Base-by-base conservation (phyloP, 352 stramenopile species). In the Phytophthora palmivora region DNA sequence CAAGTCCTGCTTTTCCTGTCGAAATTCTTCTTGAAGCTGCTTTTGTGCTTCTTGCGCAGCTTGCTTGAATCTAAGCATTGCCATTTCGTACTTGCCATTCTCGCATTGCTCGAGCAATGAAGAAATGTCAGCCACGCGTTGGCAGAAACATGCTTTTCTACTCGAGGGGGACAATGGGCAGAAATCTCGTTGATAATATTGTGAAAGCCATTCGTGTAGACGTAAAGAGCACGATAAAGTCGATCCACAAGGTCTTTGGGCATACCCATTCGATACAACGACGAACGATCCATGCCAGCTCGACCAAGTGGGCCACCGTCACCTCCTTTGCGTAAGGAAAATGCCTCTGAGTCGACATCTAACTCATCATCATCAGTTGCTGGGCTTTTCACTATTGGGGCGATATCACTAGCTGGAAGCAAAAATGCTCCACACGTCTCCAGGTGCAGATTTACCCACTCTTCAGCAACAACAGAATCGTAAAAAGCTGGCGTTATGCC, bases 151-250 rank as follows among this genome's bases (percentile, higher is more conserved):
- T 94, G 85, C n/a, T 74, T 80, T 63, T 92, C 83, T 14, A 85
- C 72, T 1, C 51, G 67, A 4, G 82, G 72, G 8, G 85, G 85
- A 33, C 84, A 92, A 32, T 88, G 85, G 9, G 82, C 70, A 9
- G 82, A 78, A 28, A 94, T 91, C 50, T 94, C 84, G 43, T 85
- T 85, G 66, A 94, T 91, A 52, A 94, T 78, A 32, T 83, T 92
- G 74, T 92, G 84, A 38, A 94, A 94, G 6, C 85, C 84, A 47
- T 90, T 94, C 12, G 84, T 91, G 65, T 94, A 92, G 21, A 94
- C 83, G 67, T 92, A 94, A 5, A 94, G 63, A 18, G 82, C 83
- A n/a, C 85, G 79, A 51, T 91, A 94, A 1, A 94, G 67, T 1
- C 85, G 78, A 60, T 92, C 83, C 5, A 94, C 85, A 12, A 94